These are phyloP conservation scores for Coccomyxa sp. DNA, from an alignment of 139 green algal species.

Conservation along the genomic window DNA sequence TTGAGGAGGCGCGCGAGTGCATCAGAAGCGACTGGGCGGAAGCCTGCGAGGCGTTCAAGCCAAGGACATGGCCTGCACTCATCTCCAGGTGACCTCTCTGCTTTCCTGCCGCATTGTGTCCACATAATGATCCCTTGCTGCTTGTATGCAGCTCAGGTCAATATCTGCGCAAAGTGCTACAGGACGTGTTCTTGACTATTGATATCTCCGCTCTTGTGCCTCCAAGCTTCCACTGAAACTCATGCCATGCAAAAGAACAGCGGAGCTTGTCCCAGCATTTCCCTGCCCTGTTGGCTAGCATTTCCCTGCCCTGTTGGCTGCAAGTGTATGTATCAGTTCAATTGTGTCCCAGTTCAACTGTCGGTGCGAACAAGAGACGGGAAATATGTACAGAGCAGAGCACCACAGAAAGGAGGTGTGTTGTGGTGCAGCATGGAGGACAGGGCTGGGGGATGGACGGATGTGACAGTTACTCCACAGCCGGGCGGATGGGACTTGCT, in stretches of 20 bases:
- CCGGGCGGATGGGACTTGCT: not conserved
- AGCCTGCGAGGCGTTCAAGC: constrained; percentile 12
- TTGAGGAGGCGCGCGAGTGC: constrained; percentile 69
- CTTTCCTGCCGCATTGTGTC: not conserved
- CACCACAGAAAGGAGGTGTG: not conserved
- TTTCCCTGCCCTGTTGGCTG: not conserved
- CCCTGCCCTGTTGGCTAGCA: not conserved
- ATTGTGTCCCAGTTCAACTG: not conserved
- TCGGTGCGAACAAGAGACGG: too few species aligned
- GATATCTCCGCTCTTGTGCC: too few species aligned
- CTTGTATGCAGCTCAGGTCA: too few species aligned
- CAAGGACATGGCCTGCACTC: constrained; percentile 15
- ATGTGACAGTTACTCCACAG: constrained; percentile 9
- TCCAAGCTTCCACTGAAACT: too few species aligned
- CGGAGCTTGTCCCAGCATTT: too few species aligned
- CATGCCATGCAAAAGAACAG: too few species aligned
- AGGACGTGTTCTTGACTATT: too few species aligned
- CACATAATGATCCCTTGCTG: not conserved
- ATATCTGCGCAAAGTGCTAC: too few species aligned
- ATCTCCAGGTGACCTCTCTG: constrained; percentile 16
- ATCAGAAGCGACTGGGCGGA: constrained; percentile 49
- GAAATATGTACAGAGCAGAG: too few species aligned
- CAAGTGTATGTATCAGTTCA: not conserved
- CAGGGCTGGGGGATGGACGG: constrained; percentile 22
- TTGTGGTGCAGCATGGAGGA: constrained; percentile 24